Evolutionary conservation across 2,329 filamentous ascomycete species (phyloP).

Genomic region (Aspergillus brasiliensis): DNA sequence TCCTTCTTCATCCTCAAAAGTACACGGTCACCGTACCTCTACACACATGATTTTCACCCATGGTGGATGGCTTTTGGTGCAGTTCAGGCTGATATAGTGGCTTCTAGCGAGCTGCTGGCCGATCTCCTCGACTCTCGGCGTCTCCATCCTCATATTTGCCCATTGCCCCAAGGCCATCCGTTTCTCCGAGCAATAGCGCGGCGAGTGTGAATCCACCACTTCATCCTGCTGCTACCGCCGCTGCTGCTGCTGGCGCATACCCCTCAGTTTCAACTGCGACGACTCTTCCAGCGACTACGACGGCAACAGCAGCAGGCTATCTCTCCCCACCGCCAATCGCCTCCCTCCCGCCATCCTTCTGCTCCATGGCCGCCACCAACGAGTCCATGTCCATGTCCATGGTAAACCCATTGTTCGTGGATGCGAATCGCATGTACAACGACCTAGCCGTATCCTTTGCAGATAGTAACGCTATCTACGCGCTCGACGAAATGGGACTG

Average conservation of each 20-base stretch:
- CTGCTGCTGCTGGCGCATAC: too few species aligned
- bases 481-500: slow-evolving; percentile 5
- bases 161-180: slow-evolving; percentile 22
- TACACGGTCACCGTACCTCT: slow-evolving; percentile 13
- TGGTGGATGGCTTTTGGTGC: neutral
- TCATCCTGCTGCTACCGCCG: neutral
- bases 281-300: too few species aligned
- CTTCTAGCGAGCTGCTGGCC: slow-evolving; percentile 18
- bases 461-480: neutral
- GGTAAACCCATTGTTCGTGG: slow-evolving; percentile 8
- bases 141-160: slow-evolving; percentile 16
- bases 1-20: slow-evolving; percentile 11
- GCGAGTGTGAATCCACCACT: neutral
- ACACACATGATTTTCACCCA: neutral
- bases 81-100: slow-evolving; percentile 20
- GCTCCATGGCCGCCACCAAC: slow-evolving; percentile 8
- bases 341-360: slow-evolving; percentile 10
- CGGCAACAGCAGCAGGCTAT: neutral
- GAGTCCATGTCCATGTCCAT: slow-evolving; percentile 11
- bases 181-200: slow-evolving; percentile 6
- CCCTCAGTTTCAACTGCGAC: too few species aligned
- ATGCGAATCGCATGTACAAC: neutral
- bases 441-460: neutral
- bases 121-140: slow-evolving; percentile 15
- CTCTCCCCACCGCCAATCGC: neutral